These are phyloP conservation scores for Macaranga tanarius DNA, from an alignment of 441 rosid genomes.

Conservation along the genomic window DNA sequence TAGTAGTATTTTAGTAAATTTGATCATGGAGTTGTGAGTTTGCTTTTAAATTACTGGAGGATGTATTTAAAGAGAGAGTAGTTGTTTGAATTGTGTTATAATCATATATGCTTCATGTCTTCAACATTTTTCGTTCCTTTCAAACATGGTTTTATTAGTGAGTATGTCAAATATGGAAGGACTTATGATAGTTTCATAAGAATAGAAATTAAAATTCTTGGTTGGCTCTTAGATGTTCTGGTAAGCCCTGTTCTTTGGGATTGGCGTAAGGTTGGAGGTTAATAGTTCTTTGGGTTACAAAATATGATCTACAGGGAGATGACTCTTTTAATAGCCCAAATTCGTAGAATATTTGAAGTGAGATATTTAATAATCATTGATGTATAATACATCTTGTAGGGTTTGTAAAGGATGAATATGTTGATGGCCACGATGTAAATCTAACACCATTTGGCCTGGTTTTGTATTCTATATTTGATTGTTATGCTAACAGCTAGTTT, in stretches of 20 bases:
- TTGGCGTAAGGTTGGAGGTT: background rate
- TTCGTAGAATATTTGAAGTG: background rate
- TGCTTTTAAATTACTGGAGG: too few species aligned
- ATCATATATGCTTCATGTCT: too few species aligned
- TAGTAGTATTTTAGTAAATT: background rate
- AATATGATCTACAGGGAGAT: background rate
- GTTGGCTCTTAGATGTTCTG: background rate
- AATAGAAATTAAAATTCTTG: too few species aligned
- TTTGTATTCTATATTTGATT: background rate
- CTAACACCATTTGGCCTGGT: background rate
- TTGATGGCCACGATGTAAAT: background rate
- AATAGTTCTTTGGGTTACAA: background rate
- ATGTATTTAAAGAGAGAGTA: background rate
- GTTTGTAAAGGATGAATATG: background rate
- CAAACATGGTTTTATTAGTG: too few species aligned
- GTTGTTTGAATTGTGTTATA: background rate
- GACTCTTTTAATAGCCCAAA: background rate
- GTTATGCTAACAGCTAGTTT: background rate
- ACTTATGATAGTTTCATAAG: too few species aligned
- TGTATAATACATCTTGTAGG: background rate
- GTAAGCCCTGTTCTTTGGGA: background rate
- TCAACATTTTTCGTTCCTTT: too few species aligned
- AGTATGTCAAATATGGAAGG: too few species aligned
- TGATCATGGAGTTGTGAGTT: background rate
- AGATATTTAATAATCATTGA: background rate